These are phyloP conservation scores for Scheffersomyces ergatensis DNA, from an alignment of 805 yeast genomes.

Conservation along the genomic window DNA sequence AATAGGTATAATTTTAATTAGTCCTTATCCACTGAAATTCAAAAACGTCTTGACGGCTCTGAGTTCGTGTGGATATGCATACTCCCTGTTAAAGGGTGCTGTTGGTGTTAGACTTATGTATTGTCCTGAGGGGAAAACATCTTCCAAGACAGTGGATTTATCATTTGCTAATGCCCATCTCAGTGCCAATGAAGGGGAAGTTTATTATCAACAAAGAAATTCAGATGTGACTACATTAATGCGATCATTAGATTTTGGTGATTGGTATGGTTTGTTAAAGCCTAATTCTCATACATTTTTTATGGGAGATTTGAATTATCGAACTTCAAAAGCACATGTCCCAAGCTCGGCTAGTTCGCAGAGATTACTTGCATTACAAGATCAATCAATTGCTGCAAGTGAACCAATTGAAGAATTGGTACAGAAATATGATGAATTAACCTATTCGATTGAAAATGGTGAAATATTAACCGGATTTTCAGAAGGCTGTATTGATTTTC, in stretches of 20 bases:
- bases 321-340: slow-evolving; percentile 40
- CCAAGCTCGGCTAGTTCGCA: slow-evolving; percentile 7
- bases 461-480: slow-evolving; percentile 58
- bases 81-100: slow-evolving; percentile 74
- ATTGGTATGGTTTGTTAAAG: slow-evolving; percentile 51
- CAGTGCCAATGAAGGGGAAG: slow-evolving; percentile 72
- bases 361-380: slow-evolving; percentile 22
- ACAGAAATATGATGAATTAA: slow-evolving; percentile 49
- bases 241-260: slow-evolving; percentile 55
- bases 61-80: slow-evolving; percentile 54
- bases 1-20: slow-evolving; percentile 51
- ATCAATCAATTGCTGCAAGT: slow-evolving; percentile 11
- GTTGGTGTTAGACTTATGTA: slow-evolving; percentile 55
- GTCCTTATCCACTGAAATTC: slow-evolving; percentile 38
- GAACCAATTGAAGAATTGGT: slow-evolving; percentile 18
- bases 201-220: slow-evolving; percentile 48
- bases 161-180: slow-evolving; percentile 74
- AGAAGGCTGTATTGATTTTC: slow-evolving; percentile 64
- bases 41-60: slow-evolving; percentile 22
- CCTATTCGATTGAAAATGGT: slow-evolving; percentile 35
- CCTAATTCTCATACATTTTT: slow-evolving; percentile 61
- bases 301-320: slow-evolving; percentile 84
- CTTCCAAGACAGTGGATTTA: slow-evolving; percentile 27
- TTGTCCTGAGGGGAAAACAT: slow-evolving; percentile 14
- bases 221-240: slow-evolving; percentile 48